These are phyloP conservation scores for Picochlorum sp. DNA, from an alignment of 139 green algal genomes.

Conservation along the genomic window DNA sequence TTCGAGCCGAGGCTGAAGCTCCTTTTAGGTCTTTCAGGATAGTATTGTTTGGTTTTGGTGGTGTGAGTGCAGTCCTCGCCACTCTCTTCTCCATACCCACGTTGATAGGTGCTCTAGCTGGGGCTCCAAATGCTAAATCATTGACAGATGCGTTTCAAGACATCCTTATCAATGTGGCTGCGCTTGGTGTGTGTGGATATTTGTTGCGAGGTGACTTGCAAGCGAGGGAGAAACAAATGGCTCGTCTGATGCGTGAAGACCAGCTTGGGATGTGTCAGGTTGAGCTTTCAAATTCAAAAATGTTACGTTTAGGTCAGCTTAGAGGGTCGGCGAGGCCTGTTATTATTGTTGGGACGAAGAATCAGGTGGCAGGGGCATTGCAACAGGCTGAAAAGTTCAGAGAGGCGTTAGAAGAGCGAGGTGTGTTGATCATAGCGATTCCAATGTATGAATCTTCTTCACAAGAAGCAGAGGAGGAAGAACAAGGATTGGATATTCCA, in stretches of 20 bases:
- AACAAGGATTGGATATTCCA: background rate
- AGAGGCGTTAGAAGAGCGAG: constrained; percentile 48
- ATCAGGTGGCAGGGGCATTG: constrained; percentile 50
- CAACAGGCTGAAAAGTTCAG: constrained; percentile 47
- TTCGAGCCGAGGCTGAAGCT: constrained; percentile 57
- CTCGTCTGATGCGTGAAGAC: constrained; percentile 60
- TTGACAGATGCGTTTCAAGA: constrained; percentile 46
- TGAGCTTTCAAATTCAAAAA: constrained; percentile 56
- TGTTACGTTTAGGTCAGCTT: constrained; percentile 46
- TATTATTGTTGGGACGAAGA: constrained; percentile 45
- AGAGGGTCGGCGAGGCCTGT: constrained; percentile 47
- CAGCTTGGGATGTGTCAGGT: constrained; percentile 45
- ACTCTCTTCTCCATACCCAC: constrained; percentile 49
- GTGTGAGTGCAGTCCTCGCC: constrained; percentile 40
- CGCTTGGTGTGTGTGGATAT: constrained; percentile 33
- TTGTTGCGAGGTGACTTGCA: constrained; percentile 37
- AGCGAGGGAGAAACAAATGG: constrained; percentile 63
- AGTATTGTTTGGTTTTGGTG: constrained; percentile 58
- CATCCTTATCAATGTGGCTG: constrained; percentile 59
- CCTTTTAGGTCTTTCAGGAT: constrained; percentile 54
- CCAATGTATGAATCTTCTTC: constrained; percentile 39
- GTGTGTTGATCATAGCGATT: constrained; percentile 64
- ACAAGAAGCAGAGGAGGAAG: background rate
- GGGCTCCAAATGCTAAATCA: constrained; percentile 40
- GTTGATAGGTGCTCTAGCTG: constrained; percentile 48